A percentile compares a stretch with the other conserved stretches of the same genome.
phyloP scores from a whole-genome alignment of 345 rosid species.

The Lepidium sativum region DNA sequence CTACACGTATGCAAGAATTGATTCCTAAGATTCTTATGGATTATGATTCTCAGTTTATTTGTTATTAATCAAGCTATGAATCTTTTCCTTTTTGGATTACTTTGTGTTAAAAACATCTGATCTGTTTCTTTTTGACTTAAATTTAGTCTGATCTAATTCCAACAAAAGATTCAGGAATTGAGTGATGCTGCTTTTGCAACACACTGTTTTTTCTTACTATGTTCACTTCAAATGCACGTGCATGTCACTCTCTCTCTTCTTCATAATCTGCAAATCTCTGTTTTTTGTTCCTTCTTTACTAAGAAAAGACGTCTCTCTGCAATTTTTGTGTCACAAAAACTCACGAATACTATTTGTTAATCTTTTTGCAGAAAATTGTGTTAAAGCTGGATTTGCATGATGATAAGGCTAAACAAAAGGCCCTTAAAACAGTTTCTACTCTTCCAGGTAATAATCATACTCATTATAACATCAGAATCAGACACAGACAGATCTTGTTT shows the following conservation, averaged over 20 bases:
- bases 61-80: background rate
- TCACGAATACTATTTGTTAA: background rate
- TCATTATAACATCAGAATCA: background rate
- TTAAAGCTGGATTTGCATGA: conserved; percentile 66
- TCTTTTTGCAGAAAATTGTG: conserved; percentile 58
- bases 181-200: background rate
- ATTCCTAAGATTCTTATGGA: conserved; percentile 7
- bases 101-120: background rate
- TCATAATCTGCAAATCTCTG: too few relatives aligned
- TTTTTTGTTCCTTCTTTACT: background rate
- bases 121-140: background rate
- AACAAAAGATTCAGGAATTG: background rate
- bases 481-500: background rate
- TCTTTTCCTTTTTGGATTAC: background rate
- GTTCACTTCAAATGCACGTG: conserved; percentile 1
- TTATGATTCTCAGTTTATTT: conserved; percentile 8
- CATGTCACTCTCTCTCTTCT: conserved; percentile 2
- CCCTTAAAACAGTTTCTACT: conserved; percentile 71
- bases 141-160: background rate
- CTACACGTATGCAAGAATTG: conserved; percentile 18
- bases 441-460: conserved; percentile 56
- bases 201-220: background rate
- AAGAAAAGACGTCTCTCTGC: background rate
- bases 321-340: background rate
- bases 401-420: conserved; percentile 83